Evolutionary conservation across 1,139 yeast species (phyloP).

Genomic region (Spencermartinsiella ligniputridi): DNA sequence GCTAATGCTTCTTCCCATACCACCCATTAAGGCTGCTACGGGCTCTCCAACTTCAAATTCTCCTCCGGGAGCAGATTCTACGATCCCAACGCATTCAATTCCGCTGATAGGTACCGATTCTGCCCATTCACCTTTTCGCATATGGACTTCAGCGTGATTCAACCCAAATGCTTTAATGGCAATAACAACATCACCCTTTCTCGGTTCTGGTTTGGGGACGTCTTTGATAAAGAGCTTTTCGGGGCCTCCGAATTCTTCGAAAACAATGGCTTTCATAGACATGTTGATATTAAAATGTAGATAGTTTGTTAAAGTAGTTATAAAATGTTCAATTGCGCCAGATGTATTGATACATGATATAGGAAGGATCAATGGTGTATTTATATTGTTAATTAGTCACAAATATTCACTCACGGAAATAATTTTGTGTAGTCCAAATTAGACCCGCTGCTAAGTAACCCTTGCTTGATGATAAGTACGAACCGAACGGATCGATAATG

Average conservation of each 20-base stretch:
- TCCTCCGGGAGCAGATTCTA: slow-evolving; percentile 10
- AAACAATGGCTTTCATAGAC: slow-evolving; percentile 9
- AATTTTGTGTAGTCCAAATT: too few species aligned
- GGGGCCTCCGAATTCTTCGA: slow-evolving; percentile 9
- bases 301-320: too few species aligned
- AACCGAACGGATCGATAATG: too few species aligned
- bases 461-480: too few species aligned
- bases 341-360: too few species aligned
- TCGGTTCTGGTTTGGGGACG: slow-evolving; percentile 9
- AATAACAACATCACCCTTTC: slow-evolving; percentile 7
- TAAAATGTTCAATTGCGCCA: background rate
- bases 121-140: slow-evolving; percentile 11
- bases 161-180: slow-evolving; percentile 9
- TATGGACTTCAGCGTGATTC: slow-evolving; percentile 12
- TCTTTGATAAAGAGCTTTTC: slow-evolving; percentile 8
- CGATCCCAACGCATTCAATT: slow-evolving; percentile 12
- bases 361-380: too few species aligned
- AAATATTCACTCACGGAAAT: too few species aligned
- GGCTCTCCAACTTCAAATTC: slow-evolving; percentile 8
- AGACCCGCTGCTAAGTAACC: too few species aligned
- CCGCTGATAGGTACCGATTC: slow-evolving; percentile 8
- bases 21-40: slow-evolving; percentile 11
- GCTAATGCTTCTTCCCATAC: slow-evolving; percentile 8
- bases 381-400: too few species aligned
- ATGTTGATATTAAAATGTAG: too few species aligned